Evolutionary conservation across 208 protist genomes (phyloP), one percentile per base, ranked within the genome.

Genomic region (Trypanosoma scelopori): DNA sequence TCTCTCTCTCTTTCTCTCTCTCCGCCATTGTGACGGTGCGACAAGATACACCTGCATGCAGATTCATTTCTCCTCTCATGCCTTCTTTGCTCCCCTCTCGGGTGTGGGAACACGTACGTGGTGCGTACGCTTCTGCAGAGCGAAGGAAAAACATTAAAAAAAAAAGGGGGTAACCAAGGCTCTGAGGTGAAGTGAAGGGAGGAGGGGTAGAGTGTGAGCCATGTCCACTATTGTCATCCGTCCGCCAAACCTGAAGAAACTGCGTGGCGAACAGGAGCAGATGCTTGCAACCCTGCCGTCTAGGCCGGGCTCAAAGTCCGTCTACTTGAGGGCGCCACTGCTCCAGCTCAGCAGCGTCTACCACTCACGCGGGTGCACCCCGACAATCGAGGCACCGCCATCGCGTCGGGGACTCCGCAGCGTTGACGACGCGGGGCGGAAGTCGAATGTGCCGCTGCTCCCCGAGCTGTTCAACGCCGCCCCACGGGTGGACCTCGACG

Each of bases 221-320:
- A 73, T 73, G 67, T 55, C 67, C 1, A 53, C 42, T 51, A 28
- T 66, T 65, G 59, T 73, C 18, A 73, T 73, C 30, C 65, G 65
- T 32, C 27, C n/a, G 20, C 59, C 59, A 25, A 66, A 66, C 28
- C 20, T 73, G 41, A 22, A 48, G 25, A 65, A 66, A n/a, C 27
- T 73, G n/a, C 58, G 53, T 0, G 28, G 15, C 0, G 67, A 66
- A 52, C 67, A 73, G 59, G n/a, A 46, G 30, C 18, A 50, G 43
- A 16, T 67, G 1, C 41, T 62, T 0, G 7, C 42, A 0, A 42
- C 58, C 12, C 51, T 73, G 20, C 42, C 57, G 28, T n/a, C n/a
- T 5, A 58, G 49, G 1, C 28, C 46, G 15, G 45, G 28, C 35
- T 49, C 51, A 22, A 9, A 15, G 1, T 27, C 51, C 6, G 22